Base-by-base conservation (phyloP, 805 yeast genomes). In the Yarrowia porcina region DNA sequence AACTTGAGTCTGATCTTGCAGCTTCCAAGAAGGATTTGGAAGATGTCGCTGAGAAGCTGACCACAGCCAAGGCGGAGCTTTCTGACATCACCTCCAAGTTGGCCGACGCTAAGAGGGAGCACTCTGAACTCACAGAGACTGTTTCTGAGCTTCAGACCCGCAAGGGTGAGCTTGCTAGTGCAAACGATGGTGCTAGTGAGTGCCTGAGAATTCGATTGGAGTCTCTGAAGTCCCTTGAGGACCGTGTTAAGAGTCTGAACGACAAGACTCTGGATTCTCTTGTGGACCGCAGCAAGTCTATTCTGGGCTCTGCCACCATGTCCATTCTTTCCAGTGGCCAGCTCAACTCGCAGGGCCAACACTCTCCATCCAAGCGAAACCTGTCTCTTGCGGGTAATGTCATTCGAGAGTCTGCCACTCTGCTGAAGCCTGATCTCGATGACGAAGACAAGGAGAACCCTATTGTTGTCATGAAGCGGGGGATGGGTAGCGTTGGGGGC, bases 221-320 rank as follows among this genome's bases (percentile, higher is more conserved):
- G 17, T 72, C 75, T 27, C 67, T 76, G 39, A 68, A 67, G 39
- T 27, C 64, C 13, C 65, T 77, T 10, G 72, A 71, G 33, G 60
- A 66, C 4, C 72, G 77, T 17, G 74, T 70, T 33, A 67, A 65
- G 10, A 59, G 38, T 10, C 67, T 75, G 32, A 67, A 70, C 41
- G 63, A 64, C 2, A 68, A 69, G 47, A 62, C 75, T 35, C 60
- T 67, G 23, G 66, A 70, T 9, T 38, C 74, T 33, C 66, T 69
- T 17, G 44, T 72, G 3, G 76, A 74, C 3, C 70, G 72, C 49
- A 67, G 75, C 17, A 68, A 70, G 57, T 65, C 72, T 7, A 70
- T 76, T 38, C 64, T 70, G 21, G 70, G 71, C 21, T 67, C 72
- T 8, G 64, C 70, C 3, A 65, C 72, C 17, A 61, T 69, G 64